Conservation (phyloP, 352 stramenopile genomes). For the Phytophthora podocarpi region DNA sequence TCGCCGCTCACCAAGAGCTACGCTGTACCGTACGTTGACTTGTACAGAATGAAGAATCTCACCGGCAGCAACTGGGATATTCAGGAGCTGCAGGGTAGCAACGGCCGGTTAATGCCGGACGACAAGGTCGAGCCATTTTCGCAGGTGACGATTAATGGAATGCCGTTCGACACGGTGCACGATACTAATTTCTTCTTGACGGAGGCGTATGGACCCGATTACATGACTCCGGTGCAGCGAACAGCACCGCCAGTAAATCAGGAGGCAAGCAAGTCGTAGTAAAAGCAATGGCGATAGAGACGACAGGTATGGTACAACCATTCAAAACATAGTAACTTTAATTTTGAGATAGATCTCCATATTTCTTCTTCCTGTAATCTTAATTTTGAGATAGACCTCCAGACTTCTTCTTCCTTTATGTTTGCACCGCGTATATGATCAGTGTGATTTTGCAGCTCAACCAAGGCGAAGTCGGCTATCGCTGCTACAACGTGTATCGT, state of each 20-base stretch:
- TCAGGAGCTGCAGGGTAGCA: conserved; percentile 30
- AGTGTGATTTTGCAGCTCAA: no score
- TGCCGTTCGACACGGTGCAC: conserved; percentile 42
- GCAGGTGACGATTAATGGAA: conserved; percentile 39
- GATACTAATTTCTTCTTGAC: conserved; percentile 42
- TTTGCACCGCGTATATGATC: no score
- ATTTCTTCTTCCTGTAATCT: no score
- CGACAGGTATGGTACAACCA: no score
- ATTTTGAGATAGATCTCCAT: no score
- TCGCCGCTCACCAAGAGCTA: conserved; percentile 17
- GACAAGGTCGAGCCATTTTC: conserved; percentile 34
- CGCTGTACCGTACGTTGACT: conserved; percentile 45
- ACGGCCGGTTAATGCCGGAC: conserved; percentile 18
- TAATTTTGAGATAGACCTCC: no score
- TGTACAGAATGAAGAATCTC: conserved; percentile 38
- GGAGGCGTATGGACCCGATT: conserved; percentile 41
- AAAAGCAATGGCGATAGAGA: neutral
- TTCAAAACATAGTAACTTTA: no score
- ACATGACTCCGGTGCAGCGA: conserved; percentile 37
- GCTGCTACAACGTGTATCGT: no score
- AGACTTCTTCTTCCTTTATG: no score
- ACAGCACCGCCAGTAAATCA: neutral
- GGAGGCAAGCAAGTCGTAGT: neutral
- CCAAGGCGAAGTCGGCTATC: no score
- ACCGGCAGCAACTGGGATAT: conserved; percentile 31